Evolutionary conservation across 768 basidiomycete species (phyloP), one percentile per base, ranked within the genome.

Genomic region (Hygrocybe punicea): DNA sequence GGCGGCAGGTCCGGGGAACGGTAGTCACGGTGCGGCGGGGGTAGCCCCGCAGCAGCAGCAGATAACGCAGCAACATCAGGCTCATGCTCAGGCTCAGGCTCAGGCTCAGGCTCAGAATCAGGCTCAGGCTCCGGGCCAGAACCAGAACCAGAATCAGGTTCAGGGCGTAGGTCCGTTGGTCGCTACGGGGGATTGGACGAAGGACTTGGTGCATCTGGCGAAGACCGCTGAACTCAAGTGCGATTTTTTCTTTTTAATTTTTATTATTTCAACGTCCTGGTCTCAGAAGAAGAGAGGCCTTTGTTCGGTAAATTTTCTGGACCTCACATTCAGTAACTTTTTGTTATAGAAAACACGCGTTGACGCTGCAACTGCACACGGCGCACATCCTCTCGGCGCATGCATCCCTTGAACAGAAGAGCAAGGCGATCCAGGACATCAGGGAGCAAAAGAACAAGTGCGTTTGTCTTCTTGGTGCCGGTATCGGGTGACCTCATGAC

Each of bases 171-270:
- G 39, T 60, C 84, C 86, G n/a, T 71, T 91, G 51, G 79, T 93
- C 49, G 89, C 91, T 4, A 85, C 83, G 17, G 91, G 89, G 8
- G 89, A 92, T 69, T 93, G 91, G 91, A 91, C 89, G 24, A 87
- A 86, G 63, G 88, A 91, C 70, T 79, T 93, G 42, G 86, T 93
- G 33, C 88, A 92, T 52, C 79, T 93, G 10, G 91, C 91, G 6
- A 92, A 89, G 74, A 90, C 88, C 1, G 91, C 91, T 8, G 91
- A 93, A 68, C 79, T 93, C 65, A 93, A 93, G 91, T 93, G 69
- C 63, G 88, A n/a, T 81, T 21, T 37, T 48, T 46, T n/a, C n/a
- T n/a, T n/a, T n/a, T n/a, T n/a, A n/a, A n/a, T n/a, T n/a, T n/a
- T n/a, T n/a, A n/a, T n/a, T n/a, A n/a, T n/a, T n/a, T n/a, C n/a